Base-by-base conservation (phyloP, 139 green algal genomes). In the Nannochloris sp. region DNA sequence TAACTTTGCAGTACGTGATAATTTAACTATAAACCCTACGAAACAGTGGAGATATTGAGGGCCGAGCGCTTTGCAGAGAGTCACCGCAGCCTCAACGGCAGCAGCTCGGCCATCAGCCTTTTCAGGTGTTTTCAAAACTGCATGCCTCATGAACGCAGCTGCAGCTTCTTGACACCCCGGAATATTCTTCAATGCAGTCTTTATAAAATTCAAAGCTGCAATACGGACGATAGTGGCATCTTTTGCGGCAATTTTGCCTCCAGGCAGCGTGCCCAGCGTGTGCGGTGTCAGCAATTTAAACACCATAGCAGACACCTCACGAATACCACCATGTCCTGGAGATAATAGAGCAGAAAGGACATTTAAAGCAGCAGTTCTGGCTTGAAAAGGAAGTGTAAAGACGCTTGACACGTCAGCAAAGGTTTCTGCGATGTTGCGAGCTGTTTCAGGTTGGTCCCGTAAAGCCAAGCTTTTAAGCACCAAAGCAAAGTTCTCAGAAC, bases 51-150 rank as follows among this genome's bases (percentile, higher is more conserved):
- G 70, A 33, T 75, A 66, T 29, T 31, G 42, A 12, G 61, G 29
- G 5, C 68, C 60, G 60, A 88, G 71, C 4, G 44, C 32, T 0
- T n/a, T 9, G 9, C 79, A 58, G 37, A 90, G 61, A 6, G 35
- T 25, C 4, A 65, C 51, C 4, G 70, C 67, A 2, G 64, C 57
- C 2, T 76, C 65, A 19, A 76, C 63, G 0, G 84, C 80, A 7
- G 64, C 13, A 4, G 73, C 54, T 8, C 84, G 75, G 47, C 30
- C 60, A 39, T 89, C 82, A n/a, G 84, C 75, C 33, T 77, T 79
- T 70, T 90, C 84, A 4, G 74, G 75, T 1, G 51, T 68, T 35
- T 70, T 71, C 12, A 90, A 61, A 44, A 78, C 78, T 9, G 86
- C 56, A 59, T 86, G 73, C 7, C 78, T 70, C 13, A 70, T 77